Evolutionary conservation across 345 rosid species (phyloP).

Genomic region (Salix dunnii): DNA sequence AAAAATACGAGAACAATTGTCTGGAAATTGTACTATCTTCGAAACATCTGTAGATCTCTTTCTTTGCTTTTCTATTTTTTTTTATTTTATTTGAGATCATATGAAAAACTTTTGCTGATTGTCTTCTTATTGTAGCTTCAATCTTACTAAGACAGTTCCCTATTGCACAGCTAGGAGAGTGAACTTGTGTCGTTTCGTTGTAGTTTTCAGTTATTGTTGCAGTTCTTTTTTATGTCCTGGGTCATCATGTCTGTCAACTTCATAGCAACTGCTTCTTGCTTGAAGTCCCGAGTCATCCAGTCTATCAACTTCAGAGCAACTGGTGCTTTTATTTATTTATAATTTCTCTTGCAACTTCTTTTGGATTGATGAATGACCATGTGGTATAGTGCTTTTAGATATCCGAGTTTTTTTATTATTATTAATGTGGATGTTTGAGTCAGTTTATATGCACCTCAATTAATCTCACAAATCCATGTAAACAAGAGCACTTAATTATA

Average conservation of each 20-base stretch:
- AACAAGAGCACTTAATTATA: too few species aligned
- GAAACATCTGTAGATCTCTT: neutral
- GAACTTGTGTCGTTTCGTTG: neutral
- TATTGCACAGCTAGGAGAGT: neutral
- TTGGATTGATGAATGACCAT: neutral
- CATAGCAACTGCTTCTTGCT: too few species aligned
- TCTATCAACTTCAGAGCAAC: too few species aligned
- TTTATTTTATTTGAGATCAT: neutral
- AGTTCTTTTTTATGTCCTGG: too few species aligned
- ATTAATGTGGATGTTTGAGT: too few species aligned
- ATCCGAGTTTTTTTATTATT: neutral
- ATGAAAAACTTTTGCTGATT: neutral
- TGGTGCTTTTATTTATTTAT: too few species aligned
- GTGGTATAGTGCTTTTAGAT: neutral
- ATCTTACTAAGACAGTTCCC: too few species aligned
- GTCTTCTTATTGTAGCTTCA: neutral
- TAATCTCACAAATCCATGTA: too few species aligned
- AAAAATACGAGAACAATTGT: neutral
- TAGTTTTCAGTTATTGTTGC: neutral
- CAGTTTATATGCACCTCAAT: fast-evolving
- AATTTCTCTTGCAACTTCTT: neutral
- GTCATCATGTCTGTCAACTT: too few species aligned
- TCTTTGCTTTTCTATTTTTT: neutral
- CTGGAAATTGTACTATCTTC: neutral
- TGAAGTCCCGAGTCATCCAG: too few species aligned